Percentiles rank a stretch among this genome's conserved stretches.
Evolutionary conservation across 1,284 basidiomycete genomes (phyloP).

Genomic region (Phlebopus sp.): DNA sequence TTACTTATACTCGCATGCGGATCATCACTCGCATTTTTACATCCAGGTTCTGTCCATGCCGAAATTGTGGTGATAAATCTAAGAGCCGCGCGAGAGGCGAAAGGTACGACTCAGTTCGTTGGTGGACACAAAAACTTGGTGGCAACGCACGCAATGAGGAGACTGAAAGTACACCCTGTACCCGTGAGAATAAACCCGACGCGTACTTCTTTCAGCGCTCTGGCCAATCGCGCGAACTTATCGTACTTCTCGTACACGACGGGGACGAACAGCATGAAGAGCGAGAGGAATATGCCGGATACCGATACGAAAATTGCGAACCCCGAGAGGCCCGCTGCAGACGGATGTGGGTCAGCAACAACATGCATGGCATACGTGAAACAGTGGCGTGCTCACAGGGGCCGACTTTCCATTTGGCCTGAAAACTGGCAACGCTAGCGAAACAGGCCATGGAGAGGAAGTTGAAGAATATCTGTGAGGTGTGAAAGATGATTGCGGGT

Average conservation of each 20-base stretch:
- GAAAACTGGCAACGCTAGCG: constrained; percentile 82
- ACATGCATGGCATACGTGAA: neutral
- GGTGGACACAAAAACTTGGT: constrained; percentile 6
- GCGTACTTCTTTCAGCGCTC: constrained; percentile 76
- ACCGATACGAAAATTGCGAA: constrained; percentile 83
- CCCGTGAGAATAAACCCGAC: constrained; percentile 78
- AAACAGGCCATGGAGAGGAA: constrained; percentile 88
- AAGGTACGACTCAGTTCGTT: constrained; percentile 8
- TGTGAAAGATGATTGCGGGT: constrained; percentile 70
- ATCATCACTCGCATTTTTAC: constrained; percentile 76
- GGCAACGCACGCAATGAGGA: constrained; percentile 72
- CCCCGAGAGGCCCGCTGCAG: constrained; percentile 75
- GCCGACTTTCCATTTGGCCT: constrained; percentile 76
- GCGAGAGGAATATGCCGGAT: constrained; percentile 64
- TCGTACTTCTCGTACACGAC: constrained; percentile 86
- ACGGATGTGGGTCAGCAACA: constrained; percentile 10
- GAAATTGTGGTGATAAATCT: constrained; percentile 75
- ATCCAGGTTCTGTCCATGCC: constrained; percentile 79
- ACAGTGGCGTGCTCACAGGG: constrained; percentile 58
- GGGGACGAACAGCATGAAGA: constrained; percentile 73
- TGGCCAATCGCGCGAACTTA: constrained; percentile 69
- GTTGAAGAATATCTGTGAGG: constrained; percentile 81
- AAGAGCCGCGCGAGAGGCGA: constrained; percentile 1
- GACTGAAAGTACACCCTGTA: constrained; percentile 58
- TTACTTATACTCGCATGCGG: constrained; percentile 70